Percentiles rank a stretch among this genome's conserved stretches.
These are phyloP conservation scores for Trichosanthes truncata DNA, from an alignment of 306 rosid species.

Conservation along the genomic window DNA sequence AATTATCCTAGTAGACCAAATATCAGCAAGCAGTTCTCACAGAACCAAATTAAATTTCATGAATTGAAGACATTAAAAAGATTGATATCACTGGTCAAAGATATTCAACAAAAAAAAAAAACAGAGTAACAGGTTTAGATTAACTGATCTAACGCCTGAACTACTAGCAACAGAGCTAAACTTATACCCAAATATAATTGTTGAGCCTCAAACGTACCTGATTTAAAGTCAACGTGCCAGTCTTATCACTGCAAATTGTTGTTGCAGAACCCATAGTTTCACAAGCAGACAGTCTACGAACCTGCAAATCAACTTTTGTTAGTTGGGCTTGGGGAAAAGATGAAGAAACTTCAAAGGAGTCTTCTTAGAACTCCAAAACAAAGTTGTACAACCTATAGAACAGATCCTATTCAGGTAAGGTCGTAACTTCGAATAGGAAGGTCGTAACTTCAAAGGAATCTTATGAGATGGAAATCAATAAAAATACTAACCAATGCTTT, in stretches of 20 bases:
- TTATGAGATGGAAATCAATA: background rate
- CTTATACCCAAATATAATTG: background rate
- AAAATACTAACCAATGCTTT: conserved; percentile 68
- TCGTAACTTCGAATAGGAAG: background rate
- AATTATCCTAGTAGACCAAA: background rate
- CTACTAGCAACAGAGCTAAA: background rate
- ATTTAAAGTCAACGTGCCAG: conserved; percentile 93
- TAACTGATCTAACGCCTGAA: background rate
- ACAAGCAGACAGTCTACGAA: conserved; percentile 89
- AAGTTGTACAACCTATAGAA: background rate
- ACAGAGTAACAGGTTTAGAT: background rate
- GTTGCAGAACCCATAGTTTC: conserved; percentile 99
- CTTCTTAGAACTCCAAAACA: background rate
- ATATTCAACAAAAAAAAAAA: background rate
- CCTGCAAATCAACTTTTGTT: conserved; percentile 40
- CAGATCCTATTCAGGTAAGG: background rate
- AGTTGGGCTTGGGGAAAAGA: conserved; percentile 2
- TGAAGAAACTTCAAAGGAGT: background rate
- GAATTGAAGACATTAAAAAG: background rate
- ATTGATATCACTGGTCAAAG: background rate
- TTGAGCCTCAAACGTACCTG: conserved; percentile 29
- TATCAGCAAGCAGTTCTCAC: background rate
- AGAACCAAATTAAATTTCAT: background rate
- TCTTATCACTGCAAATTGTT: conserved; percentile 97
- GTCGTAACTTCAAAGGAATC: background rate